Conservation (phyloP, 768 basidiomycete species). For the Pleurotus pulmonarius region DNA sequence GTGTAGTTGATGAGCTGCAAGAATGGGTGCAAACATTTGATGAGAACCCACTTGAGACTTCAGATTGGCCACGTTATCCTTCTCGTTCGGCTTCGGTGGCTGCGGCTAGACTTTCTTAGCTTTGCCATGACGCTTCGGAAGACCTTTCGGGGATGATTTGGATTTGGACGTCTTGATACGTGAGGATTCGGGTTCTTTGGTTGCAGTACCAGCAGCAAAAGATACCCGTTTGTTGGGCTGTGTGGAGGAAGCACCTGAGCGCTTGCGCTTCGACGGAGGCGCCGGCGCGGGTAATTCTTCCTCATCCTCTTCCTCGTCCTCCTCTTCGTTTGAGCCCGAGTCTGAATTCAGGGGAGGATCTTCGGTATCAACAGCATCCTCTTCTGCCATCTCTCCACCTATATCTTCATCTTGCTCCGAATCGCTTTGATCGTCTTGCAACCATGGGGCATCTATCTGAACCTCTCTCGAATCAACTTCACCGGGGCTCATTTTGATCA, state of each 20-base stretch:
- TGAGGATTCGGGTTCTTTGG: conserved; percentile 16
- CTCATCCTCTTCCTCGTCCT: conserved; percentile 29
- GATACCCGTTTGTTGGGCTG: conserved; percentile 51
- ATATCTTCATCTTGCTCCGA: conserved; percentile 30
- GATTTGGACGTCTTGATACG: neutral
- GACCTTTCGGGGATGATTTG: neutral
- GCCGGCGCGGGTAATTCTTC: conserved; percentile 24
- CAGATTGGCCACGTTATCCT: neutral
- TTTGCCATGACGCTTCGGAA: neutral
- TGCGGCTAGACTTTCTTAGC: no score
- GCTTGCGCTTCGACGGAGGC: conserved; percentile 41
- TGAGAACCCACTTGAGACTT: no score
- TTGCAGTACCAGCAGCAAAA: conserved; percentile 32
- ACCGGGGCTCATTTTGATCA: conserved; percentile 49
- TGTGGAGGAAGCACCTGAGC: conserved; percentile 21
- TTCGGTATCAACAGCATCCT: conserved; percentile 32
- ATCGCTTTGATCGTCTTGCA: conserved; percentile 35
- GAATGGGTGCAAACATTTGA: no score
- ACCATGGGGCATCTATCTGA: conserved; percentile 38
- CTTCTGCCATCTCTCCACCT: conserved; percentile 27
- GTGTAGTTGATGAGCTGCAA: no score
- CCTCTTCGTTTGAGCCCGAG: conserved; percentile 19
- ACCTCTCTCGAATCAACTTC: conserved; percentile 34
- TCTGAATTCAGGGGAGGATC: conserved; percentile 25
- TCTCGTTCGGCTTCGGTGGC: neutral